phyloP scores from a whole-genome alignment of 1,139 yeast species.

The Saccharomyces hybrid region DNA sequence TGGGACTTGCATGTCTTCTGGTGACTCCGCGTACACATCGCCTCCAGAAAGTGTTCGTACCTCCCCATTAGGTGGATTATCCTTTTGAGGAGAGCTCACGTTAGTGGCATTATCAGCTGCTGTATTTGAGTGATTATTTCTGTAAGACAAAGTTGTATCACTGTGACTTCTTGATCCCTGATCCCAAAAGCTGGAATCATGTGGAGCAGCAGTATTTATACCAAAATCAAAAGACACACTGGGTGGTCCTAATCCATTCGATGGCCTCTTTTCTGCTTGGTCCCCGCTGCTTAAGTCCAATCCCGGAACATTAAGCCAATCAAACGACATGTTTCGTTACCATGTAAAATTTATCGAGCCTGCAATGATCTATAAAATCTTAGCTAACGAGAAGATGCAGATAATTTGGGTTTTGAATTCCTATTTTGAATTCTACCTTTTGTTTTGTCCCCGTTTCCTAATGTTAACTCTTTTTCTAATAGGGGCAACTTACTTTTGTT shows the following conservation, averaged over 20 bases:
- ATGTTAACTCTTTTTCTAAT: not conserved
- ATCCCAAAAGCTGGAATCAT: constrained; percentile 15
- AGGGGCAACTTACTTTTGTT: not conserved
- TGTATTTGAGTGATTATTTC: not conserved
- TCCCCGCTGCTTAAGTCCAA: constrained; percentile 8
- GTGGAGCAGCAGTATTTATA: constrained; percentile 16
- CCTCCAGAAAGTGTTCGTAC: constrained; percentile 1
- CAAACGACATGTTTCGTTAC: constrained; percentile 25
- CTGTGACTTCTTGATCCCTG: constrained; percentile 5
- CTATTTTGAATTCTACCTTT: not conserved
- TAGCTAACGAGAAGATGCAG: not conserved
- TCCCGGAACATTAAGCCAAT: constrained; percentile 32
- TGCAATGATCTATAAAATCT: not conserved
- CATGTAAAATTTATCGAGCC: not conserved
- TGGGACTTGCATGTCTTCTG: constrained; percentile 39
- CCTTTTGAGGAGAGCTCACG: not conserved
- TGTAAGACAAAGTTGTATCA: constrained; percentile 6
- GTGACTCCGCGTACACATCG: constrained; percentile 19
- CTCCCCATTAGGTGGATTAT: constrained; percentile 2
- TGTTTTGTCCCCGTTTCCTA: not conserved
- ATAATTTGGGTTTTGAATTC: not conserved
- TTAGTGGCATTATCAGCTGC: not conserved
- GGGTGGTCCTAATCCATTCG: constrained; percentile 1
- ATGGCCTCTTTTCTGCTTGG: not conserved
- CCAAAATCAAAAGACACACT: constrained; percentile 5